Conservation (phyloP, 176 grass and related monocot species). For the Avena insularis region DNA sequence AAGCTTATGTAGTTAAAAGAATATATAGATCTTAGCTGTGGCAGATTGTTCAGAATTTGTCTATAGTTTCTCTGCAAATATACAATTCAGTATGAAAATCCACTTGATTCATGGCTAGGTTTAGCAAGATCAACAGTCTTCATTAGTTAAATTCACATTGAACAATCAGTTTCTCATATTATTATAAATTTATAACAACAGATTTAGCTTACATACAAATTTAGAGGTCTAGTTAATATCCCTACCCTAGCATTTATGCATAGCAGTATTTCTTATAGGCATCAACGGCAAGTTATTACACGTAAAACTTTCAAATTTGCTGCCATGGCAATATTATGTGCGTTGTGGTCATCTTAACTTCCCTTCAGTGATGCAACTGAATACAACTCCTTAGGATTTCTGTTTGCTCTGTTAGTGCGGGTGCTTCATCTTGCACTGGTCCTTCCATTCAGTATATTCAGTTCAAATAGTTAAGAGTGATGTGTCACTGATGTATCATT, state of each 20-base stretch:
- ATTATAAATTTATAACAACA: background rate
- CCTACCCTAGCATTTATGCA: background rate
- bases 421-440: background rate
- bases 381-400: background rate
- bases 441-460: background rate
- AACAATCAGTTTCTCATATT: background rate
- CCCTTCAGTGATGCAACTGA: background rate
- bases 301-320: background rate
- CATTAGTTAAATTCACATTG: background rate
- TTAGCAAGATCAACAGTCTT: background rate
- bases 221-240: background rate
- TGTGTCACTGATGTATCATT: background rate
- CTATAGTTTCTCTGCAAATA: background rate
- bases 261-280: background rate
- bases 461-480: background rate
- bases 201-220: background rate
- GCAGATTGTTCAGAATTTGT: slow-evolving; percentile 13
- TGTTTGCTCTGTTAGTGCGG: background rate
- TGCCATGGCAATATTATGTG: background rate
- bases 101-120: background rate
- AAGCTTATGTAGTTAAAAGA: background rate
- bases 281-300: background rate
- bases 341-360: background rate
- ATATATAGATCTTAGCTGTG: background rate
- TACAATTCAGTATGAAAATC: background rate